These are phyloP conservation scores for Xylaria sp. DNA, from an alignment of 2,329 filamentous ascomycete genomes.

Conservation along the genomic window DNA sequence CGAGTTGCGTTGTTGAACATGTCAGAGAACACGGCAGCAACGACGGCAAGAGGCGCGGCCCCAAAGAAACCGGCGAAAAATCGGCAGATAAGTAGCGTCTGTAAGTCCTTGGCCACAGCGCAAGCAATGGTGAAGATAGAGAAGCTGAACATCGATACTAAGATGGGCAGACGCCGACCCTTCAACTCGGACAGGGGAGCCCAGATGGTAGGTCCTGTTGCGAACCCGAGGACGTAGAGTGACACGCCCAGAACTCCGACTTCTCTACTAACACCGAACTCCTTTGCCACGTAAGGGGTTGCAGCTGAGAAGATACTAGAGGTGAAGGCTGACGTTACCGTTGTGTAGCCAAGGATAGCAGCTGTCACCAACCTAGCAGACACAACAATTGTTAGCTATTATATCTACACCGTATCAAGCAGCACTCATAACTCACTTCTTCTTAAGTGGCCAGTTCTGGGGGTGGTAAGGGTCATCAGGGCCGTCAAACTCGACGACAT, in stretches of 20 bases:
- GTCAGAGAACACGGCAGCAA: slow-evolving; percentile 77
- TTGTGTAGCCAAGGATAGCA: slow-evolving; percentile 77
- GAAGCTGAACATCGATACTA: slow-evolving; percentile 74
- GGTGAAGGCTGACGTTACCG: slow-evolving; percentile 75
- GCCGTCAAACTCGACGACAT: slow-evolving; percentile 87
- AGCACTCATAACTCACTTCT: slow-evolving; percentile 69
- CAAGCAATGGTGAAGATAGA: slow-evolving; percentile 73
- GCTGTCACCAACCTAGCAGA: slow-evolving; percentile 67
- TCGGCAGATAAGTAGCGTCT: slow-evolving; percentile 75
- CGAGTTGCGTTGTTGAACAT: slow-evolving; percentile 74
- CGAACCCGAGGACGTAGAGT: slow-evolving; percentile 76
- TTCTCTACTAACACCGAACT: slow-evolving; percentile 70
- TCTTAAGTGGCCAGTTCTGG: slow-evolving; percentile 84
- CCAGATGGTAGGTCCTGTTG: slow-evolving; percentile 71
- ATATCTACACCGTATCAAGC: not conserved
- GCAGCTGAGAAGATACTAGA: slow-evolving; percentile 80
- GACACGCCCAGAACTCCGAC: slow-evolving; percentile 73
- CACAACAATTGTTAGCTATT: slow-evolving; percentile 8
- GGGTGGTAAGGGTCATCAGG: slow-evolving; percentile 84
- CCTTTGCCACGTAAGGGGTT: slow-evolving; percentile 63
- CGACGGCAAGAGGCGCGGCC: slow-evolving; percentile 73
- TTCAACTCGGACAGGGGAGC: slow-evolving; percentile 78
- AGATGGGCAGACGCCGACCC: slow-evolving; percentile 71
- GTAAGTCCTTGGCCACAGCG: slow-evolving; percentile 73
- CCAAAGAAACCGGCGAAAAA: slow-evolving; percentile 81